phyloP scores from a whole-genome alignment of 345 rosid genomes.

The Erodium maritimum region DNA sequence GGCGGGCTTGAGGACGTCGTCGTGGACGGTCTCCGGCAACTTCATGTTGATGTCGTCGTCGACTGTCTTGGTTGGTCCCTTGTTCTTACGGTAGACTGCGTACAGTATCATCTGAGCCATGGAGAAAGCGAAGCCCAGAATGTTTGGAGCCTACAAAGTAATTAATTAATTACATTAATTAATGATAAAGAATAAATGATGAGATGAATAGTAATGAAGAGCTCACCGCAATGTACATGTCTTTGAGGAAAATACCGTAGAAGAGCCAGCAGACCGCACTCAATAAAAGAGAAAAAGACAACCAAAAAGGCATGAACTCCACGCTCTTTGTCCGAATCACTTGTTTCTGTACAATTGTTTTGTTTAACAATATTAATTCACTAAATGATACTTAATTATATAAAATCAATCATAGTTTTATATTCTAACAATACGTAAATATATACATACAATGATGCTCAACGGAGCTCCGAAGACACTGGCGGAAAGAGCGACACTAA shows the following conservation, averaged over 20 bases:
- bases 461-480: slow-evolving; percentile 65
- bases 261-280: slow-evolving; percentile 25
- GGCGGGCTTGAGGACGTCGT: neutral
- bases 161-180: neutral
- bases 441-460: slow-evolving; percentile 38
- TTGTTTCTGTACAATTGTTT: slow-evolving; percentile 17
- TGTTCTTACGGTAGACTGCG: slow-evolving; percentile 17
- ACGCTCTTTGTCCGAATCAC: slow-evolving; percentile 27
- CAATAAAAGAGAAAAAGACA: slow-evolving; percentile 22
- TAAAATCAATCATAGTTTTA: no score
- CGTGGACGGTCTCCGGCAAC: neutral
- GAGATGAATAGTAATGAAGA: no score
- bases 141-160: slow-evolving; percentile 24
- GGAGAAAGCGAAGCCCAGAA: slow-evolving; percentile 27
- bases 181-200: no score
- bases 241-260: slow-evolving; percentile 21
- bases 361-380: neutral
- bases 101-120: slow-evolving; percentile 28
- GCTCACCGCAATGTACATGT: slow-evolving; percentile 29
- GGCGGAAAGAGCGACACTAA: slow-evolving; percentile 50
- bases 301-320: slow-evolving; percentile 31
- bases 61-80: neutral
- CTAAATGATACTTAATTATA: no score
- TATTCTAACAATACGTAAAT: no score
- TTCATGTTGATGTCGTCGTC: neutral